These are phyloP conservation scores for Annulohypoxylon moriforme DNA, from an alignment of 495 filamentous ascomycete species.

Conservation along the genomic window DNA sequence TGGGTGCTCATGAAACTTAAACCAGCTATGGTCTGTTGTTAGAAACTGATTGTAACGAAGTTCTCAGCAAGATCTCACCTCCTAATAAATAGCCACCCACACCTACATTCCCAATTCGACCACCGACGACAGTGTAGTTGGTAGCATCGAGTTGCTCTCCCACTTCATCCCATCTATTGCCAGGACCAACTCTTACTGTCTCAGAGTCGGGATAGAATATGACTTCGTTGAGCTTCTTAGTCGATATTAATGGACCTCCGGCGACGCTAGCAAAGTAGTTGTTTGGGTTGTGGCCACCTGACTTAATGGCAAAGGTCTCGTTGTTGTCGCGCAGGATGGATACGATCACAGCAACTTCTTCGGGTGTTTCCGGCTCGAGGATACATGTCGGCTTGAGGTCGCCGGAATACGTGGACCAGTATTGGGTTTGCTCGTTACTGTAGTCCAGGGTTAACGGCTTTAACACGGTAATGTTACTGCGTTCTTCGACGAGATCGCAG, in stretches of 20 bases:
- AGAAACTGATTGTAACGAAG: conserved; percentile 16
- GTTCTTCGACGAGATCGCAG: conserved; percentile 35
- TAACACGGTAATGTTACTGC: conserved; percentile 33
- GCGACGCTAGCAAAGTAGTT: conserved; percentile 65
- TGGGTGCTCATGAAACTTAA: conserved; percentile 63
- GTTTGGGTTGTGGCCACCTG: conserved; percentile 63
- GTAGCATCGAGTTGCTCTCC: conserved; percentile 59
- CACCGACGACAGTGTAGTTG: conserved; percentile 62
- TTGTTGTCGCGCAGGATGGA: conserved; percentile 49
- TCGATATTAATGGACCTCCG: conserved; percentile 65
- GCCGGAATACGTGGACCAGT: conserved; percentile 59
- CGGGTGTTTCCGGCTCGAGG: conserved; percentile 54
- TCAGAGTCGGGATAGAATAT: conserved; percentile 56
- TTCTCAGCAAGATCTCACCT: conserved; percentile 37
- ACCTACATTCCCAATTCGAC: conserved; percentile 59
- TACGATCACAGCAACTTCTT: conserved; percentile 53
- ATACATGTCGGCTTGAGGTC: conserved; percentile 61
- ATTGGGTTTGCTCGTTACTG: conserved; percentile 55
- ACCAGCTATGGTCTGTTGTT: conserved; percentile 49
- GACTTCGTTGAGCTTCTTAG: conserved; percentile 58
- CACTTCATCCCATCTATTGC: conserved; percentile 64
- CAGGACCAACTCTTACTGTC: conserved; percentile 60
- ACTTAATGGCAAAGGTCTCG: conserved; percentile 63
- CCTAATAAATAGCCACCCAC: conserved; percentile 58
- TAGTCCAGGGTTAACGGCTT: conserved; percentile 42